Evolutionary conservation across 345 rosid genomes (phyloP).

Genomic region (Gossypium sturtianum): DNA sequence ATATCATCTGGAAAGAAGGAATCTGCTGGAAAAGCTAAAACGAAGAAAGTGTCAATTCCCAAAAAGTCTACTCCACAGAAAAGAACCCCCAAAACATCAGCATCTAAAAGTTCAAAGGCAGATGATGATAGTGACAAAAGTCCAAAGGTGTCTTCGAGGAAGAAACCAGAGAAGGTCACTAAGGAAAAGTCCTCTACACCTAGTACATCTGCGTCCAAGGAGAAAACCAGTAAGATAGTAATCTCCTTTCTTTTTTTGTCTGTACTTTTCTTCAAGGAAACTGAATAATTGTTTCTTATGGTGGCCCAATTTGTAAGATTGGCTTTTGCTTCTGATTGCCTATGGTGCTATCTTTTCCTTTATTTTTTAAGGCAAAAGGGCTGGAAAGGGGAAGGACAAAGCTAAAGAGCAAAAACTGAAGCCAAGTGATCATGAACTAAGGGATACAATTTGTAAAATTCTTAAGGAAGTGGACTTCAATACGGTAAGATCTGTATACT

Average conservation of each 20-base stretch:
- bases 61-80: conserved; percentile 43
- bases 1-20: conserved; percentile 40
- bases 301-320: conserved; percentile 1
- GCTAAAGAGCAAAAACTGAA: conserved; percentile 33
- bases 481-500: conserved; percentile 23
- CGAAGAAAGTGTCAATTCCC: conserved; percentile 36
- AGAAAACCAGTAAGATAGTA: conserved; percentile 48
- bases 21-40: conserved; percentile 51
- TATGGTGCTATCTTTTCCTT: conserved; percentile 6
- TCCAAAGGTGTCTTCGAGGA: conserved; percentile 58
- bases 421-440: conserved; percentile 58
- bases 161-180: conserved; percentile 33
- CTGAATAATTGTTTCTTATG: background rate
- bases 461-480: conserved; percentile 6
- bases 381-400: conserved; percentile 55
- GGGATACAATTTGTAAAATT: conserved; percentile 34
- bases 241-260: background rate
- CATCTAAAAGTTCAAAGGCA: conserved; percentile 34
- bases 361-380: conserved; percentile 40
- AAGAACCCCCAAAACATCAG: conserved; percentile 42
- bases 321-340: background rate
- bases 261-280: background rate
- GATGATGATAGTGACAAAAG: conserved; percentile 55
- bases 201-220: conserved; percentile 51
- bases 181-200: conserved; percentile 49